Percentiles rank a stretch among this genome's conserved stretches.
phyloP scores from a whole-genome alignment of 2,329 filamentous ascomycete species.

The Purpureocillium lavendulum region DNA sequence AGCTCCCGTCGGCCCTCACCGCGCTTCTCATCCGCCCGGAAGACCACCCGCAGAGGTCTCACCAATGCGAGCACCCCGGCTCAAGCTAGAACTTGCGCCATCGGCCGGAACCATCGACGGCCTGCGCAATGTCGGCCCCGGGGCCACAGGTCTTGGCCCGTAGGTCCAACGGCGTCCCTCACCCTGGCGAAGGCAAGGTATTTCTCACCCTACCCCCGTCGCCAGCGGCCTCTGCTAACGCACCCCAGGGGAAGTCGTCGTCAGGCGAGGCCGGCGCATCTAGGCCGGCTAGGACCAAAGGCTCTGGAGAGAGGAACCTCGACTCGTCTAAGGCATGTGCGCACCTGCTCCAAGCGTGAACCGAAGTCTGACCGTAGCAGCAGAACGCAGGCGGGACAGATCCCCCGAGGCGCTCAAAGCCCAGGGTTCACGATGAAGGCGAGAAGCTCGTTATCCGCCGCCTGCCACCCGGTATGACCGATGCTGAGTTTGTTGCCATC shows the following conservation, averaged over 20 bases:
- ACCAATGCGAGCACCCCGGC: conserved; percentile 6
- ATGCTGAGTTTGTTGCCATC: conserved; percentile 63
- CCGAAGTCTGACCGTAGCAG: neutral
- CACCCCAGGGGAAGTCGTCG: conserved; percentile 6
- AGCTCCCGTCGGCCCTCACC: neutral
- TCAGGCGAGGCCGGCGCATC: neutral
- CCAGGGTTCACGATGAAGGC: conserved; percentile 36
- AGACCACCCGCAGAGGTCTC: conserved; percentile 1
- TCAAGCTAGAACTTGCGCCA: conserved; percentile 7
- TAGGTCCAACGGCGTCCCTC: conserved; percentile 22
- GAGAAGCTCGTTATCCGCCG: conserved; percentile 81
- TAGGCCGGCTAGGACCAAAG: conserved; percentile 8
- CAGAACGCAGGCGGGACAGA: conserved; percentile 17
- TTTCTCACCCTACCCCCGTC: neutral
- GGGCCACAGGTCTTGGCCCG: conserved; percentile 26
- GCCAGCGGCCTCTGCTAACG: conserved; percentile 2
- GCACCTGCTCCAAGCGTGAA: neutral
- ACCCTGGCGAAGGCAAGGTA: conserved; percentile 12
- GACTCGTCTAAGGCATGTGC: conserved; percentile 18
- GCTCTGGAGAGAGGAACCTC: conserved; percentile 16
- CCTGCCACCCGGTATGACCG: conserved; percentile 77
- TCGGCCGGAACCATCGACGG: conserved; percentile 11
- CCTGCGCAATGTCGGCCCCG: conserved; percentile 28
- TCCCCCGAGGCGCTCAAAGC: conserved; percentile 18
- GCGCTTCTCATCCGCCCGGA: neutral